Evolutionary conservation across 208 protist species (phyloP).

Genomic region (Strigomonas galati): DNA sequence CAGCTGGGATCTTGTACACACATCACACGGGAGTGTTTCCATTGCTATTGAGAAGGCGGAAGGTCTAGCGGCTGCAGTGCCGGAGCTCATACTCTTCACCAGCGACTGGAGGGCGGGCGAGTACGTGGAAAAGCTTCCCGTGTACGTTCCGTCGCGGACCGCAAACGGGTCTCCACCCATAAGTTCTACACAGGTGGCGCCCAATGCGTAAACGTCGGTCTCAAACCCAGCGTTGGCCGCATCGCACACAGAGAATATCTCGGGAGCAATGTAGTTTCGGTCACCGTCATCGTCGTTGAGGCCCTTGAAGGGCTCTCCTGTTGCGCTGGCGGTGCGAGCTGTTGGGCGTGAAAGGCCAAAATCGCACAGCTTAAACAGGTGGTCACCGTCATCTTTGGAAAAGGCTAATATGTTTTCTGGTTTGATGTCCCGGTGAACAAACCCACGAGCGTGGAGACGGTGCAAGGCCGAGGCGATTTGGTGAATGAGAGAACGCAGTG

Average conservation of each 20-base stretch:
- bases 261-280: constrained; percentile 68
- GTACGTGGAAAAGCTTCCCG: constrained; percentile 12
- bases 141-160: constrained; percentile 27
- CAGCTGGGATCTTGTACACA: background rate
- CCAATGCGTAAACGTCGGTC: constrained; percentile 88
- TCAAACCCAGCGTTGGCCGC: constrained; percentile 24
- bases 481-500: constrained; percentile 49
- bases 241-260: constrained; percentile 43
- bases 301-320: constrained; percentile 51
- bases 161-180: constrained; percentile 39
- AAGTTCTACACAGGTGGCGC: constrained; percentile 76
- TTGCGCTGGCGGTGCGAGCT: constrained; percentile 16
- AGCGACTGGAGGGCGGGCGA: constrained; percentile 19
- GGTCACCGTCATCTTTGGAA: background rate
- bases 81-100: constrained; percentile 24
- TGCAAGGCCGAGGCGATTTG: constrained; percentile 72
- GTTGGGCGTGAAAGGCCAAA: constrained; percentile 71
- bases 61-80: constrained; percentile 14
- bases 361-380: constrained; percentile 80
- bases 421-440: constrained; percentile 90
- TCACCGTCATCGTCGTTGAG: constrained; percentile 88
- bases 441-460: constrained; percentile 59
- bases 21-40: constrained; percentile 15
- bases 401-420: constrained; percentile 64
- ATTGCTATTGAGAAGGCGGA: constrained; percentile 26